Evolutionary conservation across 805 yeast genomes (phyloP).

Genomic region (Nakazawaea peltata): DNA sequence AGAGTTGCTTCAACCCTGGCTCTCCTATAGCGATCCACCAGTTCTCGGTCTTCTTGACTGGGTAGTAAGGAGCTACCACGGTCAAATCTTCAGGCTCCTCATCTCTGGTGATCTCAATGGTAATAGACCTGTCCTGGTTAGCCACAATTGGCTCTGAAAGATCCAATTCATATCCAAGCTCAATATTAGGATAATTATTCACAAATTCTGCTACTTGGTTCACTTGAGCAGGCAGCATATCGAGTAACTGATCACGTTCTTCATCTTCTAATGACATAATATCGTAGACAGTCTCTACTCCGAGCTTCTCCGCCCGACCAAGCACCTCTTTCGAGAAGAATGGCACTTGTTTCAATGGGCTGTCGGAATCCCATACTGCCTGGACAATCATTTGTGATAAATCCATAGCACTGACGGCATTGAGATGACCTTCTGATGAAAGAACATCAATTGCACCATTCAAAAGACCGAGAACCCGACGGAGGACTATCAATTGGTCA

Average conservation of each 20-base stretch:
- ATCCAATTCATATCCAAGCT: conserved; percentile 47
- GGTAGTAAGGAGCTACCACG: conserved; percentile 54
- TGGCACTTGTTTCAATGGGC: conserved; percentile 78
- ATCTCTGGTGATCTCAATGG: conserved; percentile 53
- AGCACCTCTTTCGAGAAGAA: conserved; percentile 45
- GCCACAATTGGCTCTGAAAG: conserved; percentile 31
- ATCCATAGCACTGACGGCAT: conserved; percentile 80
- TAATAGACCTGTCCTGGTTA: conserved; percentile 39
- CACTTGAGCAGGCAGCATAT: conserved; percentile 38
- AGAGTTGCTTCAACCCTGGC: conserved; percentile 45
- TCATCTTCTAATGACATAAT: conserved; percentile 63
- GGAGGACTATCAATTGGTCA: conserved; percentile 50
- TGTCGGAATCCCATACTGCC: conserved; percentile 76
- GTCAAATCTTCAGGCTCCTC: conserved; percentile 63
- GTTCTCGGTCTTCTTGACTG: conserved; percentile 51
- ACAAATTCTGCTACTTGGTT: conserved; percentile 77
- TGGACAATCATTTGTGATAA: conserved; percentile 82
- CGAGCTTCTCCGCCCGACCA: conserved; percentile 40
- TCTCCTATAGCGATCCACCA: conserved; percentile 93
- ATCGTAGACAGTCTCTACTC: conserved; percentile 72
- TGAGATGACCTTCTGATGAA: conserved; percentile 73
- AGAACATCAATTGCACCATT: conserved; percentile 68
- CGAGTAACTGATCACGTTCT: conserved; percentile 54
- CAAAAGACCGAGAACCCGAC: conserved; percentile 40
- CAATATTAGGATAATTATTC: conserved; percentile 84